These are phyloP conservation scores for Nepenthes gracilis DNA, from an alignment of 148 eudicot genomes.

Conservation along the genomic window DNA sequence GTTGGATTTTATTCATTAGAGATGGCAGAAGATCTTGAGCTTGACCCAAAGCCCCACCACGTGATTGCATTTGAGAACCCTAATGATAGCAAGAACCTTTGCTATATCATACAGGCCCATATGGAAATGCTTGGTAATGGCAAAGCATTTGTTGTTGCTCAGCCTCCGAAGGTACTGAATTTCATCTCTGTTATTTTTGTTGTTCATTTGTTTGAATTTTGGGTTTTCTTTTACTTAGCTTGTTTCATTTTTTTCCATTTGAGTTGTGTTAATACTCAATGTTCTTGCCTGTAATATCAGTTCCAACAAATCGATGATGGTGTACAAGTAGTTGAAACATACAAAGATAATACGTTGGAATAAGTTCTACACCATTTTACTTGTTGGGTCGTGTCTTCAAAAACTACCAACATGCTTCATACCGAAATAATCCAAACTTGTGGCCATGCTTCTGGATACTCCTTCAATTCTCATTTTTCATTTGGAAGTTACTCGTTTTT, in stretches of 20 bases:
- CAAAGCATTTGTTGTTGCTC: constrained; percentile 73
- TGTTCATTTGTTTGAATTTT: not conserved
- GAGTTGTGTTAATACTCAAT: too few relatives aligned
- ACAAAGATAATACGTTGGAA: too few relatives aligned
- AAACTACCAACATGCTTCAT: too few relatives aligned
- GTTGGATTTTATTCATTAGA: constrained; percentile 79
- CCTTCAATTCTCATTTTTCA: too few relatives aligned
- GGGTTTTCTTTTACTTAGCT: not conserved
- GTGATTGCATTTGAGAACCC: constrained; percentile 85
- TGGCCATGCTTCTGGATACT: too few relatives aligned
- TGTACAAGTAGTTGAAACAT: too few relatives aligned
- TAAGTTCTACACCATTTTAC: too few relatives aligned
- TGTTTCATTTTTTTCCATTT: not conserved
- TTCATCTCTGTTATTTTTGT: not conserved
- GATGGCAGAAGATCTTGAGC: constrained; percentile 86
- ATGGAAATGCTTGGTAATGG: constrained; percentile 84
- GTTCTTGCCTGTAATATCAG: too few relatives aligned
- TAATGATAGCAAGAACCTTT: constrained; percentile 64
- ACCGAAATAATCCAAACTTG: too few relatives aligned
- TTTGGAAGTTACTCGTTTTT: too few relatives aligned
- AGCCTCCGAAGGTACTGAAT: constrained; percentile 62
- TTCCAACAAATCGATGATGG: too few relatives aligned
- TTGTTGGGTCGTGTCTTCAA: too few relatives aligned
- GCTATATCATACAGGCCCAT: constrained; percentile 73
- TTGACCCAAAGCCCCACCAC: constrained; percentile 81